Base-by-base conservation (phyloP, 768 basidiomycete species). In the Agaricus subrufescens region DNA sequence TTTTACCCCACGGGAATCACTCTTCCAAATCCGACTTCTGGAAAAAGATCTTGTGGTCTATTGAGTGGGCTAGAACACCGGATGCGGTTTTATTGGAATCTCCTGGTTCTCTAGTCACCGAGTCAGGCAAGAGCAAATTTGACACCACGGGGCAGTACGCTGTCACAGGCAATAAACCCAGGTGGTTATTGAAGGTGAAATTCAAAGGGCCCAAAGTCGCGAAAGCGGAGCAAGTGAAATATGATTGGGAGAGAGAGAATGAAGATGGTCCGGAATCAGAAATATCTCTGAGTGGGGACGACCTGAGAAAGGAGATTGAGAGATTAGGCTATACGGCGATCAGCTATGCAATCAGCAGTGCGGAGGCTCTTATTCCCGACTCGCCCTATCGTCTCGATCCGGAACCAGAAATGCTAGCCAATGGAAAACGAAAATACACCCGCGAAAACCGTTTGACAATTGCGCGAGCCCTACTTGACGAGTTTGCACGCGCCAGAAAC, bases 331-430 rank as follows among this genome's bases (percentile, higher is more conserved):
- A 56, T 29, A 50, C 48, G 2, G 55, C 55, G 12, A 56, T 56
- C 30, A 56, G 55, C 23, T 56, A 56, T 23, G n/a, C 48, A 31
- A 45, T 56, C 42, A 25, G 45, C 9, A 56, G 55, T 23, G 55
- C 55, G 1, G 23, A 45, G 34, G 42, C 7, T 11, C 23, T 56
- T 6, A 45, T 56, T 19, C 8, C 19, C 14, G 25, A 34, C 11
- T 11, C 42, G 9, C 25, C 25, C 3, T 12, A 19, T 5, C 1
- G 26, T 14, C 55, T 45, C 23, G 42, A 45, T 12, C 8, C 39
- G 15, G 42, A 56, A 30, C 43, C 42, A 4, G 48, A 50, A 4
- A 50, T 26, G 12, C 15, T 8, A 3, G n/a, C 19, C 2, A 40
- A 23, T 14, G 47, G 47, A 3, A 37, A 50, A 5, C 48, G 55